phyloP scores from a whole-genome alignment of 1,284 basidiomycete species.

The Leucoagaricus sp. region DNA sequence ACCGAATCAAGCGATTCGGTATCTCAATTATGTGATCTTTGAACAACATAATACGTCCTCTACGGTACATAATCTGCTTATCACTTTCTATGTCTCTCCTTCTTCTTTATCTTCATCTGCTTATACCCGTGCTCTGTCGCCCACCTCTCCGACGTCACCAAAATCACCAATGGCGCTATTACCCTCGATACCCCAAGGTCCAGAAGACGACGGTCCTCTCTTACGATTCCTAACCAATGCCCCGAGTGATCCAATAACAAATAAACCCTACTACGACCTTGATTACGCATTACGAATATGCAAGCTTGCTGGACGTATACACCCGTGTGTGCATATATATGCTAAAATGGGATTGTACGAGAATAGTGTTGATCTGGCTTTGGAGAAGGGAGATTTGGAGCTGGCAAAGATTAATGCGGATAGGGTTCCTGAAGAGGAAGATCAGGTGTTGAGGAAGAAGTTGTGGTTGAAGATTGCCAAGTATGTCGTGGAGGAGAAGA shows the following conservation, averaged over 20 bases:
- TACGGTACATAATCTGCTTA: slow-evolving; percentile 91
- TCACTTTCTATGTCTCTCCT: slow-evolving; percentile 20
- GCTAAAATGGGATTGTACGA: slow-evolving; percentile 98
- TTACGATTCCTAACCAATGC: slow-evolving; percentile 86
- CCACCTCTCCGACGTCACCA: slow-evolving; percentile 48
- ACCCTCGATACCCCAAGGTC: slow-evolving; percentile 18
- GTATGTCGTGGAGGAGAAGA: slow-evolving; percentile 96
- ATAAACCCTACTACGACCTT: slow-evolving; percentile 92
- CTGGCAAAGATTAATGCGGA: slow-evolving; percentile 93
- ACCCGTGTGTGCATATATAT: slow-evolving; percentile 96
- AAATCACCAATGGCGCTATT: slow-evolving; percentile 25
- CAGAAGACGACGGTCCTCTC: slow-evolving; percentile 77
- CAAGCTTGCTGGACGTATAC: slow-evolving; percentile 78
- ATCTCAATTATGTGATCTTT: slow-evolving; percentile 84
- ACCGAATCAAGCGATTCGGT: slow-evolving; percentile 85
- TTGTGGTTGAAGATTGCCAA: slow-evolving; percentile 98
- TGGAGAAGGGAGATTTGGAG: slow-evolving; percentile 92
- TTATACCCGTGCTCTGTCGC: not conserved
- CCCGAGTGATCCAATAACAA: slow-evolving; percentile 81
- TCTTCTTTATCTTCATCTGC: slow-evolving; percentile 15
- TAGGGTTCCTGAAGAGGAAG: slow-evolving; percentile 77
- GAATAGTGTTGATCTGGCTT: slow-evolving; percentile 92
- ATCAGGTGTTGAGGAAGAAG: slow-evolving; percentile 86
- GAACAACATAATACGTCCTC: slow-evolving; percentile 78
- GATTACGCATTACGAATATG: slow-evolving; percentile 96